Evolutionary conservation across 2,329 filamentous ascomycete genomes (phyloP), one percentile per base, ranked within the genome.

Genomic region (Fusarium annulatum): DNA sequence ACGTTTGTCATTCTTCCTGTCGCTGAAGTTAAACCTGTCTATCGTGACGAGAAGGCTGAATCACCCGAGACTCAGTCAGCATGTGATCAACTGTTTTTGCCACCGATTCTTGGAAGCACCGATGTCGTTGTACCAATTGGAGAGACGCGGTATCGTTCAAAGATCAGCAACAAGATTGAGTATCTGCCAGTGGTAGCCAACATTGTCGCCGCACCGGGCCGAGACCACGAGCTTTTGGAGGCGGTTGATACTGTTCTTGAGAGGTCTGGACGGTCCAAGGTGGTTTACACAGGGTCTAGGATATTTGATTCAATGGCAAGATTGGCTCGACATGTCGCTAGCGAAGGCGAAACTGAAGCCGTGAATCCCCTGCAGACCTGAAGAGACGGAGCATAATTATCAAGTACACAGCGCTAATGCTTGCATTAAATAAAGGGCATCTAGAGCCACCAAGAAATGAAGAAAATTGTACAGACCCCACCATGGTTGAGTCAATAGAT

Each of bases 121-220:
- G 23, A 53, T 16, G 34, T 53, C 4, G 51, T 53, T 28, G 4
- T 53, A 11, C 51, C 23, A 12, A 39, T 53, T 2, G 34, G 34
- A 12, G 51, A 39, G 9, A 9, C 0, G 7, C 1, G 2, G 1
- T 53, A 39, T 6, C 0, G n/a, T 38, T 53, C 34, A 21, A 53
- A 14, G 1, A 39, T 39, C 7, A 39, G 18, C 12, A 15, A n/a
- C 0, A 21, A 28, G 7, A 53, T 6, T 28, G 51, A 53, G 34
- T 53, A 38, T 38, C 34, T 53, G n/a, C 51, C 34, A 21, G 51
- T 53, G 9, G 51, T 53, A 3, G 23, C 34, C 3, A 53, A 53
- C 16, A 18, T 53, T 9, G 23, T 53, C 19, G 34, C n/a, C 0
- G 51, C 51, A 28, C 51, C 34, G 3, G 18, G 14, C 0, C 49